Base-by-base conservation (phyloP, 371 early-diverging fungal genomes). In the Chytridium lagenaria region DNA sequence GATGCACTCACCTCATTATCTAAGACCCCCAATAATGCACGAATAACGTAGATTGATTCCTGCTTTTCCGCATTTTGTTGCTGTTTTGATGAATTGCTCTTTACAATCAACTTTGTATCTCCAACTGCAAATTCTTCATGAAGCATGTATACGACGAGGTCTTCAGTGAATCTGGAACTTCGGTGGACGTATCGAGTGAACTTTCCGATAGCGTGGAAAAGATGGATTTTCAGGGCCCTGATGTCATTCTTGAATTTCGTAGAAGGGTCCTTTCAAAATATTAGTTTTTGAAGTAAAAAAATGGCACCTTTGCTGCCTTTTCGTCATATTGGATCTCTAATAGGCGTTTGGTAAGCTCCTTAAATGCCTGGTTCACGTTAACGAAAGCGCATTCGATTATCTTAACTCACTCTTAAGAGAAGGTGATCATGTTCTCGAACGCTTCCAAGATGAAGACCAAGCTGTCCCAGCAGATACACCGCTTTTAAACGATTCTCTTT, bases 401-500 rank as follows among this genome's bases (percentile, higher is more conserved):
- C 67, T 22, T 61, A 34, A 40, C 72, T 61, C 69, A 79, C 81
- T 71, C 69, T 50, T 63, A 79, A 50, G 34, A 84, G 69, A 31
- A 84, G 59, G 26, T 74, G 55, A 50, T 80, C 83, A 51, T 81
- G 81, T 69, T 83, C 84, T 55, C 81, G 70, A 2, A 80, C 77
- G 33, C 59, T 57, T 12, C 82, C 83, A 1, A 86, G 75, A 31
- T 80, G 77, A 49, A 74, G 66, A 0, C 83, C 83, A 40, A 84
- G 65, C 50, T 84, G 79, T 0, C 83, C 86, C 26, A 86, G 40
- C 2, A 86, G 68, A 66, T 79, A 86, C 0, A 84, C 78, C 1
- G 86, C 83, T 61, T 84, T 86, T 38, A 84, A 68, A 3, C 84
- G 67, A 66, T 86, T 86, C 69, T 86, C 86, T n/a, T 39, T 59